phyloP scores from a whole-genome alignment of 1,284 basidiomycete species.

The Cutaneotrichosporon spelunceum region DNA sequence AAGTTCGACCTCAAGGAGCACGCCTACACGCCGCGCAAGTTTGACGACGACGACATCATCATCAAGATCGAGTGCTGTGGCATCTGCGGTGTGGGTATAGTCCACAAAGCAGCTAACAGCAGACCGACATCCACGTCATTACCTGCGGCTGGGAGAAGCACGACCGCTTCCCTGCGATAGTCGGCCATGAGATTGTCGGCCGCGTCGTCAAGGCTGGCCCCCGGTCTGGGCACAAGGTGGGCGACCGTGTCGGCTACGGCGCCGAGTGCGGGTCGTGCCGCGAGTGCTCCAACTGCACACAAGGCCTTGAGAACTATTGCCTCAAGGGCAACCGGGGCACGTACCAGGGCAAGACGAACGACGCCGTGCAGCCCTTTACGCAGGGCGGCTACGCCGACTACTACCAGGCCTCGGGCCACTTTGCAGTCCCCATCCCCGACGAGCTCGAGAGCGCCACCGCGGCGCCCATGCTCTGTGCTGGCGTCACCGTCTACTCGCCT shows the following conservation, averaged over 20 bases:
- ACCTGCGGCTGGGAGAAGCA: conserved; percentile 31
- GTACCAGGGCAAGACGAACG: conserved; percentile 26
- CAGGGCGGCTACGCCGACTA: conserved; percentile 34
- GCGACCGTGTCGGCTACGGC: conserved; percentile 64
- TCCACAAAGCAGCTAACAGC: not conserved
- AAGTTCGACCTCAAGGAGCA: conserved; percentile 29
- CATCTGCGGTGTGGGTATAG: conserved; percentile 21
- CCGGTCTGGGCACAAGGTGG: conserved; percentile 57
- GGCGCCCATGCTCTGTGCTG: conserved; percentile 58
- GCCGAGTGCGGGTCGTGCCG: conserved; percentile 60
- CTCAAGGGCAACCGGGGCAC: conserved; percentile 22
- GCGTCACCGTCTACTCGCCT: conserved; percentile 66
- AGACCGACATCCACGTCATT: conserved; percentile 35
- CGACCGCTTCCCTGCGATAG: conserved; percentile 24
- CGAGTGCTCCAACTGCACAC: conserved; percentile 58
- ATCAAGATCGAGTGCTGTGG: conserved; percentile 28
- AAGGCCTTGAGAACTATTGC: conserved; percentile 60
- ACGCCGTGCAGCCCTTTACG: conserved; percentile 23
- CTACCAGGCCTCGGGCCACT: conserved; percentile 59
- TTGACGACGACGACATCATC: conserved; percentile 34
- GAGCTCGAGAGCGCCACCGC: conserved; percentile 58
- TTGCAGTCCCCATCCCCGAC: conserved; percentile 67
- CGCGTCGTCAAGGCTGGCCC: conserved; percentile 48
- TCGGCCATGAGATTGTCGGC: conserved; percentile 57
- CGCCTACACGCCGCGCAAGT: conserved; percentile 33